Conservation (phyloP, 768 basidiomycete species). For the Boletus speciosus region DNA sequence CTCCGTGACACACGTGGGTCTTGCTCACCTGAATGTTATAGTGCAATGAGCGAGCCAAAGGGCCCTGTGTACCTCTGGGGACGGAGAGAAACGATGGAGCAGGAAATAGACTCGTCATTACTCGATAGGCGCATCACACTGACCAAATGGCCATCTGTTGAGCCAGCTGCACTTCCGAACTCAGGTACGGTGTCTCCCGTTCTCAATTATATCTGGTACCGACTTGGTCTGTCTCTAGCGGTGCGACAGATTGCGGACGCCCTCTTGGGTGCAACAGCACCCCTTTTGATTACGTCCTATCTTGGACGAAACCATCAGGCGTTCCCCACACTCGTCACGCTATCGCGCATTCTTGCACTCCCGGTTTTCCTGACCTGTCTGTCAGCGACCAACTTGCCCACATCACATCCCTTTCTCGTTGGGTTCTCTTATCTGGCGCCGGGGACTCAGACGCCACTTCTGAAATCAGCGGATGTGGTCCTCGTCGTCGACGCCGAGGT, state of each 20-base stretch:
- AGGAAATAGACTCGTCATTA: conserved; percentile 45
- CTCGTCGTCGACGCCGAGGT: conserved; percentile 63
- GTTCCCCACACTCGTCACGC: conserved; percentile 40
- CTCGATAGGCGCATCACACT: conserved; percentile 30
- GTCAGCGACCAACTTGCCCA: conserved; percentile 50
- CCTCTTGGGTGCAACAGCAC: conserved; percentile 47
- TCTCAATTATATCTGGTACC: not conserved
- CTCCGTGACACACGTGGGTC: not conserved
- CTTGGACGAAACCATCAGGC: conserved; percentile 53
- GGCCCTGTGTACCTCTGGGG: conserved; percentile 76
- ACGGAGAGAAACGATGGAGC: conserved; percentile 66
- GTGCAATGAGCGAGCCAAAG: conserved; percentile 66
- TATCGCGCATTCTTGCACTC: conserved; percentile 52
- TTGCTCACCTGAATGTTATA: conserved; percentile 22
- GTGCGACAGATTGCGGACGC: conserved; percentile 43
- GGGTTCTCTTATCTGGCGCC: conserved; percentile 50
- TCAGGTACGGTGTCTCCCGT: conserved; percentile 26
- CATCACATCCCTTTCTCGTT: conserved; percentile 51
- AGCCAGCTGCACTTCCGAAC: conserved; percentile 46
- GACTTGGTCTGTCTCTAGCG: conserved; percentile 17
- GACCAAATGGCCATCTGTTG: conserved; percentile 51
- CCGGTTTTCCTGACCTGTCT: conserved; percentile 53
- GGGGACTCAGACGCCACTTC: conserved; percentile 42
- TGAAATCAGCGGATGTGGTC: conserved; percentile 57
- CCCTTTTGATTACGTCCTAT: conserved; percentile 64